Evolutionary conservation across 371 early-diverging fungal genomes (phyloP).

Genomic region (Cokeromyces recurvatus): DNA sequence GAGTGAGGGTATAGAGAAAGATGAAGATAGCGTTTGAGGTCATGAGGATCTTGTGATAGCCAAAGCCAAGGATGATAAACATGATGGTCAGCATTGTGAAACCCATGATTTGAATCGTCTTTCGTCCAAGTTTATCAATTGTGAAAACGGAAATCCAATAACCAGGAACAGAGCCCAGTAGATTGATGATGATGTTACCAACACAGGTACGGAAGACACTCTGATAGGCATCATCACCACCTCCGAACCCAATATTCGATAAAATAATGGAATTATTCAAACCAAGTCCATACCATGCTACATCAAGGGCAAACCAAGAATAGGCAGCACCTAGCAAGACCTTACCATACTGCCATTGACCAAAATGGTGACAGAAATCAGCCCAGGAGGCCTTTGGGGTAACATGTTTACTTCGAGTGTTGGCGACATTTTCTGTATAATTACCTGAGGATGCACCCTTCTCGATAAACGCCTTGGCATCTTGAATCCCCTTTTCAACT

Average conservation of each 20-base stretch:
- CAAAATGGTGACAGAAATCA: constrained; percentile 60
- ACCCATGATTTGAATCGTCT: constrained; percentile 77
- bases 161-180: constrained; percentile 84
- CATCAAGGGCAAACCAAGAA: constrained; percentile 78
- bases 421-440: constrained; percentile 27
- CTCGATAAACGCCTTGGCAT: constrained; percentile 45
- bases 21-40: constrained; percentile 59
- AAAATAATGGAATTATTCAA: constrained; percentile 74
- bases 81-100: constrained; percentile 45
- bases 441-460: constrained; percentile 29
- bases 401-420: constrained; percentile 12
- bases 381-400: constrained; percentile 42
- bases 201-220: constrained; percentile 54
- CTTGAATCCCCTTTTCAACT: constrained; percentile 51
- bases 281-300: constrained; percentile 85
- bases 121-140: constrained; percentile 82
- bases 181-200: constrained; percentile 75
- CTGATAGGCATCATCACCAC: constrained; percentile 48
- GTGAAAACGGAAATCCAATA: constrained; percentile 79
- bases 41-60: constrained; percentile 43
- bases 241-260: constrained; percentile 59
- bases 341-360: constrained; percentile 50
- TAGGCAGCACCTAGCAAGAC: constrained; percentile 57
- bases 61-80: constrained; percentile 44
- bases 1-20: constrained; percentile 69